Evolutionary conservation across 768 basidiomycete species (phyloP), one percentile per base, ranked within the genome.

Genomic region (Strobilomyces dryophilus): DNA sequence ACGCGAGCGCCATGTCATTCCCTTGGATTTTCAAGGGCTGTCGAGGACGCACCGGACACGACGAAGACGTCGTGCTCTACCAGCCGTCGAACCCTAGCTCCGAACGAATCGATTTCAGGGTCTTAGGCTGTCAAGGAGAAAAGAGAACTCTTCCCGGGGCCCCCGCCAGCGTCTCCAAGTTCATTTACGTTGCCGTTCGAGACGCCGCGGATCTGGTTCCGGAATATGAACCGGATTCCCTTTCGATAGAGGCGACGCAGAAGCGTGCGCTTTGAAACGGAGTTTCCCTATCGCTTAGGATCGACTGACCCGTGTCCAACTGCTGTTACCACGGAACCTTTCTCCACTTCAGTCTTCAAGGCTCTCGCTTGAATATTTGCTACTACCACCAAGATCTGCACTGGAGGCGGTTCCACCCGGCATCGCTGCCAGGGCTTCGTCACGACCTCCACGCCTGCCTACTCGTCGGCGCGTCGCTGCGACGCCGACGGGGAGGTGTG

Each of bases 331-430:
- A 84, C 81, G 83, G 83, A 85, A 85, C 84, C 84, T 83, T 85
- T 87, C 84, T 83, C 84, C 84, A 85, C 84, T 85, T 85, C 84
- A 85, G 84, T 85, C 84, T 82, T 84, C 84, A 80, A 85, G 82
- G 84, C 77, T 85, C 84, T 83, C 83, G 83, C 80, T 84, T 82
- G 84, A 84, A 82, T 85, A 86, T 85, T 85, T 85, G 85, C 84
- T 86, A 86, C 85, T 85, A 82, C 83, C 82, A 86, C 85, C 83
- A 84, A 85, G 84, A 87, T 85, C 84, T 85, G 84, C 82, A 83
- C 84, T 83, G 84, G 81, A 80, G 84, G 83, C 81, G 72, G 82
- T 81, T 85, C 74, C 78, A 82, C 78, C 78, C 78, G 76, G 79
- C 76, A 80, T 85, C 74, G 75, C 84, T 80, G 79, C 83, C 82